Evolutionary conservation across 495 filamentous ascomycete species (phyloP).

Genomic region (Aspergillus wentii): DNA sequence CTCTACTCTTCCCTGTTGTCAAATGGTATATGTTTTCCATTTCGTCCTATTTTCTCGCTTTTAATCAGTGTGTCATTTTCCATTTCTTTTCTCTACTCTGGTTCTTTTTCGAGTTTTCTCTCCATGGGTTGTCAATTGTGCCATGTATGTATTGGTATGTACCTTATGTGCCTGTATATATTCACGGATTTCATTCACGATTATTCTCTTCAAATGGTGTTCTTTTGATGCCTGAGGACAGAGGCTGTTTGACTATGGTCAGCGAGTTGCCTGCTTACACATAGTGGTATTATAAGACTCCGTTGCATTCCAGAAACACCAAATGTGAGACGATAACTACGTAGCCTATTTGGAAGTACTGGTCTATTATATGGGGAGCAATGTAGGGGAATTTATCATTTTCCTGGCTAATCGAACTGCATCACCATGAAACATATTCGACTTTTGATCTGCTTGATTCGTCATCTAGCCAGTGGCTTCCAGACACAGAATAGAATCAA

Average conservation of each 20-base stretch:
- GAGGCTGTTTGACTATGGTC: no score
- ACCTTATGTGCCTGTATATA: conserved; percentile 7
- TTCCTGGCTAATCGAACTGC: conserved; percentile 8
- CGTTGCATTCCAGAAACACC: no score
- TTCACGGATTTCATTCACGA: conserved; percentile 1
- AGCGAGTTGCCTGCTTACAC: no score
- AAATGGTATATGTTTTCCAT: not conserved
- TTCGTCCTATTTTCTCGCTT: not conserved
- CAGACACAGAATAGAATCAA: not conserved
- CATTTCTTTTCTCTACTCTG: not conserved
- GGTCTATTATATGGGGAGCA: conserved; percentile 1
- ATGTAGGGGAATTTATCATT: conserved; percentile 8
- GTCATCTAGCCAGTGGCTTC: not conserved
- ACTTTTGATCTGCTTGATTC: conserved; percentile 3
- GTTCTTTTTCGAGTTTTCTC: not conserved
- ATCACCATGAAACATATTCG: conserved; percentile 6
- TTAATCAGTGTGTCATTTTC: no score
- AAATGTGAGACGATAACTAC: no score
- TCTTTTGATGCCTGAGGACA: not conserved
- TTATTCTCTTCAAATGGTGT: not conserved
- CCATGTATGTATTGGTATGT: conserved; percentile 12
- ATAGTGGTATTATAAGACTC: no score
- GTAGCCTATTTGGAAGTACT: no score
- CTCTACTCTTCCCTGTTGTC: not conserved
- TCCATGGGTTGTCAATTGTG: conserved; percentile 1